These are phyloP conservation scores for Leishmania lainsoni DNA, from an alignment of 208 protist genomes.

Conservation along the genomic window DNA sequence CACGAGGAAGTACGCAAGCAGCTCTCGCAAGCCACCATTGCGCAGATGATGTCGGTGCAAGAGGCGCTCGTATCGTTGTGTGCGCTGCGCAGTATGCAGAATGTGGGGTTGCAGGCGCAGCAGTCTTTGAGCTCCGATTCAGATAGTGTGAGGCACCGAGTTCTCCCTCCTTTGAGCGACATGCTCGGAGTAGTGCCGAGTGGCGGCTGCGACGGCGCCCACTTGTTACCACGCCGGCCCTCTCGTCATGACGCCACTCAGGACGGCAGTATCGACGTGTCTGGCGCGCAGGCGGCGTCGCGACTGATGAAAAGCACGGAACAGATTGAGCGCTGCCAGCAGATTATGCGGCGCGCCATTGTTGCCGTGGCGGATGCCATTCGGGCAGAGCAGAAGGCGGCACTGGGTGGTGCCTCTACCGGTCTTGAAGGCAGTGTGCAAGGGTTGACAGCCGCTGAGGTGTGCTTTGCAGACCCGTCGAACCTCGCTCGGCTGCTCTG, in stretches of 20 bases:
- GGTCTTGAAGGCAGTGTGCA: background rate
- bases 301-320: constrained; percentile 21
- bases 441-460: constrained; percentile 58
- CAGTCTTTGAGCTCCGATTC: background rate
- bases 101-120: constrained; percentile 46
- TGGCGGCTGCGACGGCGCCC: background rate
- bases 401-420: background rate
- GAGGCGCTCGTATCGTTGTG: constrained; percentile 66
- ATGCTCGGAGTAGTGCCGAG: constrained; percentile 10
- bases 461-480: constrained; percentile 61
- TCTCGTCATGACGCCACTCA: constrained; percentile 4
- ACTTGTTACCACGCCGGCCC: constrained; percentile 21
- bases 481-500: constrained; percentile 46
- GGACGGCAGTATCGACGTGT: background rate
- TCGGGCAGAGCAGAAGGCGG: constrained; percentile 25
- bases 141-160: constrained; percentile 1
- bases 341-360: constrained; percentile 58
- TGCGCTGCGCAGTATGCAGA: constrained; percentile 75
- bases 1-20: constrained; percentile 33
- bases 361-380: constrained; percentile 49
- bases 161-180: constrained; percentile 21
- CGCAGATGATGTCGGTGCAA: constrained; percentile 68
- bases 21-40: constrained; percentile 54
- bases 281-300: background rate
- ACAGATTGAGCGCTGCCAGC: constrained; percentile 66